Conservation (phyloP, 2,329 filamentous ascomycete genomes). For the Arthroderma uncinatum region DNA sequence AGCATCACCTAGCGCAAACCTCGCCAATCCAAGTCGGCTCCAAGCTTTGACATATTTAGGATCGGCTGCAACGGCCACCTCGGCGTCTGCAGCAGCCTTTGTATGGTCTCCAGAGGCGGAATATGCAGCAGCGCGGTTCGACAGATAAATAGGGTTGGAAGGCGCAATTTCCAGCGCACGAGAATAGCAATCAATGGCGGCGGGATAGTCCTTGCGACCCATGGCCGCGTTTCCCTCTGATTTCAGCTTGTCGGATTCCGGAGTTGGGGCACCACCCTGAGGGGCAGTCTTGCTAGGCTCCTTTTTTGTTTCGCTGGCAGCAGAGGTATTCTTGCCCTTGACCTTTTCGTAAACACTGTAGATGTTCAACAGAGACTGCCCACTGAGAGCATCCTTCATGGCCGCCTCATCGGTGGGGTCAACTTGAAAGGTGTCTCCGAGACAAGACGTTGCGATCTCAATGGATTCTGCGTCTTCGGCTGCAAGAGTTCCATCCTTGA, state of each 20-base stretch:
- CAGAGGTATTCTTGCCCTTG: slow-evolving; percentile 51
- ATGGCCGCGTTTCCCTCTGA: slow-evolving; percentile 87
- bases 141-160: slow-evolving; percentile 88
- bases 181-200: slow-evolving; percentile 77
- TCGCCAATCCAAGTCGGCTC: slow-evolving; percentile 82
- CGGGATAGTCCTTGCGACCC: slow-evolving; percentile 78
- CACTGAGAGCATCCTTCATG: slow-evolving; percentile 65
- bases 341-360: slow-evolving; percentile 96
- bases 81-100: slow-evolving; percentile 74
- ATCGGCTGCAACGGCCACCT: slow-evolving; percentile 77
- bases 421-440: slow-evolving; percentile 89
- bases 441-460: slow-evolving; percentile 89
- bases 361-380: slow-evolving; percentile 79
- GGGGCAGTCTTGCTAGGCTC: slow-evolving; percentile 28
- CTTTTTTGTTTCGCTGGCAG: slow-evolving; percentile 26
- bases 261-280: slow-evolving; percentile 18
- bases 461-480: slow-evolving; percentile 86
- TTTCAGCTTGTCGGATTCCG: slow-evolving; percentile 77
- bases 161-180: slow-evolving; percentile 72
- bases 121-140: slow-evolving; percentile 91
- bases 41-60: slow-evolving; percentile 95
- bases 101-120: slow-evolving; percentile 74
- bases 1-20: slow-evolving; percentile 83
- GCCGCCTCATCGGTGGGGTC: slow-evolving; percentile 67
- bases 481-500: slow-evolving; percentile 77